These are phyloP conservation scores for Mycena chlorophos DNA, from an alignment of 768 basidiomycete genomes.

Conservation along the genomic window DNA sequence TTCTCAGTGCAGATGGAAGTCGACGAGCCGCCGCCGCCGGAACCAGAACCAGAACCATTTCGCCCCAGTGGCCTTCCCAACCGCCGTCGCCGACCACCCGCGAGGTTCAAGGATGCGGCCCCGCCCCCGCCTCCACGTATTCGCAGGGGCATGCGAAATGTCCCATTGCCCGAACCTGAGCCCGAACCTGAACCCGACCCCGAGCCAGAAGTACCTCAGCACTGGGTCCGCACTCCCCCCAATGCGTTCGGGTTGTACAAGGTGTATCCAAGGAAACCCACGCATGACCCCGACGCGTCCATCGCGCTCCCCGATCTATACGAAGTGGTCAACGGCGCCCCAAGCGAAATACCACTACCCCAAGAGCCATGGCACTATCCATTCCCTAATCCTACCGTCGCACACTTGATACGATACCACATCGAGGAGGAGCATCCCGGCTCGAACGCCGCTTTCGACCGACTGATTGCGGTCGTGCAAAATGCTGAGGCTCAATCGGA, in stretches of 20 bases:
- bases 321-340: not conserved
- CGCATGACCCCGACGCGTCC: slow-evolving; percentile 2
- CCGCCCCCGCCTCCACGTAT: not conserved
- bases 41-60: too few species aligned
- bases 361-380: not conserved
- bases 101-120: not conserved
- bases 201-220: not conserved
- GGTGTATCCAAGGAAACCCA: not conserved
- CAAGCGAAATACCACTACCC: not conserved
- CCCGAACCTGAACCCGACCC: not conserved
- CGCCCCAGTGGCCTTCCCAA: not conserved
- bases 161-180: too few species aligned
- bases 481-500: too few species aligned
- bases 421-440: not conserved
- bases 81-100: not conserved
- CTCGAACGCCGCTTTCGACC: not conserved
- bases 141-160: not conserved
- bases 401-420: too few species aligned
- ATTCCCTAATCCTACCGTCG: not conserved
- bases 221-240: not conserved
- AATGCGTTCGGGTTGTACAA: slow-evolving; percentile 5
- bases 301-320: slow-evolving; percentile 1
- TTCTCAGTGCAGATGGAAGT: too few species aligned
- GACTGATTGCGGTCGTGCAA: not conserved
- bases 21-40: too few species aligned